Evolutionary conservation across 345 rosid species (phyloP).

Genomic region (Camelina laxa): DNA sequence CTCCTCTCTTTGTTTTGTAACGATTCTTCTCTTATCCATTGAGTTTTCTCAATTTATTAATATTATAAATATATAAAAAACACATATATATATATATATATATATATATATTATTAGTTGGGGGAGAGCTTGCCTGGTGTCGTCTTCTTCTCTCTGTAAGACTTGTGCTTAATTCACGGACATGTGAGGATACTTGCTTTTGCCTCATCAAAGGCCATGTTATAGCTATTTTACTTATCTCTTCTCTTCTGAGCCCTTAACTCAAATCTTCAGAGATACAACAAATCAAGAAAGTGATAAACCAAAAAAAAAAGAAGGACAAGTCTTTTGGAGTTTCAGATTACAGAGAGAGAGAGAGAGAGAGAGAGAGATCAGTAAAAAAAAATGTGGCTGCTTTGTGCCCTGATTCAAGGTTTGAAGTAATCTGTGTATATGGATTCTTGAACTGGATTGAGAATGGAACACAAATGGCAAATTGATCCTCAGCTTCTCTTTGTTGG

Average conservation of each 20-base stretch:
- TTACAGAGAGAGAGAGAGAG: not conserved
- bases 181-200: slow-evolving; percentile 52
- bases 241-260: slow-evolving; percentile 45
- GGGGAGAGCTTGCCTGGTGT: slow-evolving; percentile 45
- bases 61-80: not conserved
- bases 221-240: slow-evolving; percentile 46
- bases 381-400: slow-evolving; percentile 39
- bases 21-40: slow-evolving; percentile 42
- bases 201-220: slow-evolving; percentile 49
- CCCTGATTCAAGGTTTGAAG: slow-evolving; percentile 34
- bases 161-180: slow-evolving; percentile 43
- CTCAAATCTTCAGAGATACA: slow-evolving; percentile 29
- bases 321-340: slow-evolving; percentile 21
- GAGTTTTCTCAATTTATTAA: not conserved
- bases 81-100: not conserved
- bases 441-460: slow-evolving; percentile 62
- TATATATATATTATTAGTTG: slow-evolving; percentile 20
- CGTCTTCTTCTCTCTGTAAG: slow-evolving; percentile 40
- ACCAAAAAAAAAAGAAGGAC: not conserved
- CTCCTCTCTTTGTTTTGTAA: slow-evolving; percentile 21
- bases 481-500: slow-evolving; percentile 93
- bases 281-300: slow-evolving; percentile 28
- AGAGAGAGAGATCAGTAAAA: slow-evolving; percentile 29
- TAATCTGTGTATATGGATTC: slow-evolving; percentile 67
- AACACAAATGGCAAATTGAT: slow-evolving; percentile 85